Conservation (phyloP, 1,284 basidiomycete genomes). For the Papiliotrema nemorosa region DNA sequence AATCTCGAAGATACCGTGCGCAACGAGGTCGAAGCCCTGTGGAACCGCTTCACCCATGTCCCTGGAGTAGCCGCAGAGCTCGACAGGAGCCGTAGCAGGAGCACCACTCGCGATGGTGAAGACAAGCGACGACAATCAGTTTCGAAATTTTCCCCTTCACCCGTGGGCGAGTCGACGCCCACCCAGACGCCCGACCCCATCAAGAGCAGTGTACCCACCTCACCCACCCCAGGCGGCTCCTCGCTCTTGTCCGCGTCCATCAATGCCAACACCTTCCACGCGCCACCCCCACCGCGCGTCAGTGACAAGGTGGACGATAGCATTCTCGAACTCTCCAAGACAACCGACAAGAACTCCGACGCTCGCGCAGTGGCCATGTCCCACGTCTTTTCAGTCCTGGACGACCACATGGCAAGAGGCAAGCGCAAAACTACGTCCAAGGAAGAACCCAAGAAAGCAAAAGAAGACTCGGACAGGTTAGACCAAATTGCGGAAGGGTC, state of each 20-base stretch:
- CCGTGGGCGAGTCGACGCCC: not conserved
- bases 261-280: slow-evolving; percentile 33
- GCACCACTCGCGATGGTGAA: not conserved
- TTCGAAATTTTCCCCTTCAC: not conserved
- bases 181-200: not conserved
- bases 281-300: slow-evolving; percentile 19
- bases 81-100: slow-evolving; percentile 6
- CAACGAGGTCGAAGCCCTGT: slow-evolving; percentile 43
- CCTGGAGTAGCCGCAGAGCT: slow-evolving; percentile 24
- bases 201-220: not conserved
- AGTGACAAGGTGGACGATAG: slow-evolving; percentile 21
- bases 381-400: slow-evolving; percentile 33
- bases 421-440: not conserved
- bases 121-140: not conserved
- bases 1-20: slow-evolving; percentile 39
- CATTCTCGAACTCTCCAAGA: slow-evolving; percentile 22
- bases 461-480: not conserved
- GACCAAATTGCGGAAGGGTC: slow-evolving; percentile 5
- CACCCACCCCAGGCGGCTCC: slow-evolving; percentile 7
- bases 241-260: slow-evolving; percentile 39
- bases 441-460: slow-evolving; percentile 1
- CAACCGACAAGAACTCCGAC: slow-evolving; percentile 22
- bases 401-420: slow-evolving; percentile 21
- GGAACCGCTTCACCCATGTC: slow-evolving; percentile 36
- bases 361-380: slow-evolving; percentile 41